A percentile compares a stretch with the other conserved stretches of the same genome.
Conservation (phyloP, 345 rosid species). For the Corchorus olitorius region DNA sequence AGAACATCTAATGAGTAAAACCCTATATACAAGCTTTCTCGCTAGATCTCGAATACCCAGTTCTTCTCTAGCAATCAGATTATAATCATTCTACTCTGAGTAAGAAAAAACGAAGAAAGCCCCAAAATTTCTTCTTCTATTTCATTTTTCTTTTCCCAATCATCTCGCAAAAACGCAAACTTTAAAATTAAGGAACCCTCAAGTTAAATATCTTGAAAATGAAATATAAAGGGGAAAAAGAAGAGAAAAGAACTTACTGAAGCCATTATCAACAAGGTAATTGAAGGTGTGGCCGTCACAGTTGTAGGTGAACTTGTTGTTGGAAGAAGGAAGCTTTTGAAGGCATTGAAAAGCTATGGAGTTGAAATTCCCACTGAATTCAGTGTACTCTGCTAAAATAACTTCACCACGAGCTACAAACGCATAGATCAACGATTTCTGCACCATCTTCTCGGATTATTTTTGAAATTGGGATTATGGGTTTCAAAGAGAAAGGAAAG, state of each 20-base stretch:
- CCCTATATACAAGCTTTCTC: background rate
- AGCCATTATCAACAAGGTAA: slow-evolving; percentile 43
- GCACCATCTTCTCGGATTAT: slow-evolving; percentile 24
- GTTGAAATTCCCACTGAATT: slow-evolving; percentile 42
- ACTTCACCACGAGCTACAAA: slow-evolving; percentile 38
- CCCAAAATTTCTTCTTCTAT: background rate
- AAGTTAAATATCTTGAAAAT: background rate
- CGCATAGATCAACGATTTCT: slow-evolving; percentile 39
- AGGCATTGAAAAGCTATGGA: slow-evolving; percentile 45
- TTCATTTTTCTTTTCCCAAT: background rate
- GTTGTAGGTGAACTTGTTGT: slow-evolving; percentile 47
- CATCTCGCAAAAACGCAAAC: background rate
- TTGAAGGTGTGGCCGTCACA: slow-evolving; percentile 45
- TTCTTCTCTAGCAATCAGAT: background rate
- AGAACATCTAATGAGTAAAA: background rate
- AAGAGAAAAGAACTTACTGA: slow-evolving; percentile 26
- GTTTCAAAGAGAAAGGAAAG: slow-evolving; percentile 13
- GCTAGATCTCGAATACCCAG: slow-evolving; percentile 3
- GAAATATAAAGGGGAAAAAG: background rate
- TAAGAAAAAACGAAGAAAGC: background rate
- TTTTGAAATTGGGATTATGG: background rate
- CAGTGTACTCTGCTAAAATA: slow-evolving; percentile 38
- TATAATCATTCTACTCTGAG: background rate
- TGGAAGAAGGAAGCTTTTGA: slow-evolving; percentile 42
- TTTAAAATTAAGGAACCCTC: background rate